Percentiles rank a stretch among this genome's conserved stretches.
phyloP scores from a whole-genome alignment of 1,284 basidiomycete genomes.

The Melanopsichium pennsylvanicum region DNA sequence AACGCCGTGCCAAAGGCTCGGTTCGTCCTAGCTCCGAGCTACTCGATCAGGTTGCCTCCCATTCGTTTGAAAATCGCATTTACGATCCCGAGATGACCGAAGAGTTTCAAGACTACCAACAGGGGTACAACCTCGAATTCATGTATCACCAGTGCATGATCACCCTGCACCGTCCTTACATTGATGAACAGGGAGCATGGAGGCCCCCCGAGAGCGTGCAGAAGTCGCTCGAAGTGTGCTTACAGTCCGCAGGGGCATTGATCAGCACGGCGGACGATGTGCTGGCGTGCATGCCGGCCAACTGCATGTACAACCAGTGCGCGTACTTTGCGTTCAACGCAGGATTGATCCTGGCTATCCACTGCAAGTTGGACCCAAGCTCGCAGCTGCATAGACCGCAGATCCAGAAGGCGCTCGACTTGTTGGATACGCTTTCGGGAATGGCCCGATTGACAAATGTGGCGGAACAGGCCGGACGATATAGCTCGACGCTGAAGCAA shows the following conservation, averaged over 20 bases:
- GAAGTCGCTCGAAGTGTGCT: constrained; percentile 49
- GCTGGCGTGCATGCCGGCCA: constrained; percentile 32
- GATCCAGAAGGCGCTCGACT: constrained; percentile 52
- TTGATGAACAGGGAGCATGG: constrained; percentile 52
- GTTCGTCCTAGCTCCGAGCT: constrained; percentile 34
- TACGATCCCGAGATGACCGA: constrained; percentile 42
- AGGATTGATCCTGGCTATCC: constrained; percentile 47
- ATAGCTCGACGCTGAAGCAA: constrained; percentile 50
- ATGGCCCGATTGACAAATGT: constrained; percentile 45
- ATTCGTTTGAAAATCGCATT: constrained; percentile 24
- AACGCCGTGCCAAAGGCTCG: constrained; percentile 30
- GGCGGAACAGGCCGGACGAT: constrained; percentile 53
- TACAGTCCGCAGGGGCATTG: constrained; percentile 45
- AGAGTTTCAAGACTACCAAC: constrained; percentile 44
- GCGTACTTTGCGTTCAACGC: constrained; percentile 55
- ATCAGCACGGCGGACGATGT: constrained; percentile 48
- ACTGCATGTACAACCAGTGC: constrained; percentile 47
- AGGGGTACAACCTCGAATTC: constrained; percentile 48
- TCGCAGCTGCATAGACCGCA: constrained; percentile 46
- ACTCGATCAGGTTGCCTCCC: constrained; percentile 20
- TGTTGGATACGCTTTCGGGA: constrained; percentile 39
- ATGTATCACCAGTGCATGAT: constrained; percentile 52
- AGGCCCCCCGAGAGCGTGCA: constrained; percentile 48
- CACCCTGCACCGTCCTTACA: constrained; percentile 52
- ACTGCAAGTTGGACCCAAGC: constrained; percentile 44